Conservation (phyloP, 345 rosid species). For the Schrenkiella parvula region DNA sequence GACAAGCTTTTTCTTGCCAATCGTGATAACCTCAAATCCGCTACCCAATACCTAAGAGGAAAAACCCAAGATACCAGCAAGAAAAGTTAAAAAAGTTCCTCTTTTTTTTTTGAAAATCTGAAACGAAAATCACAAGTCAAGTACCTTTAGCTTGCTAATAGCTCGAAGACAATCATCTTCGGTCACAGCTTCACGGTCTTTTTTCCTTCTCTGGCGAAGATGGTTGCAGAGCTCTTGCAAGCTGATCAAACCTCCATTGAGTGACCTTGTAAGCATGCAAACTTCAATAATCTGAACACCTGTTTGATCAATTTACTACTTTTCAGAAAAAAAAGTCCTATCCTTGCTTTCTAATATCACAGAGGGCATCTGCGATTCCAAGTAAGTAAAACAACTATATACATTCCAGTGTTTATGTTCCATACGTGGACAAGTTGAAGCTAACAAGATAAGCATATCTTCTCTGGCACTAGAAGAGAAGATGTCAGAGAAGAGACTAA, state of each 20-base stretch:
- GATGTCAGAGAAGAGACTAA: not conserved
- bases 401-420: not conserved
- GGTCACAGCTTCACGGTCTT: slow-evolving; percentile 73
- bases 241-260: slow-evolving; percentile 85
- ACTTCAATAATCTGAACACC: slow-evolving; percentile 94
- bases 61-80: not conserved
- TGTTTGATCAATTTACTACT: slow-evolving; percentile 43
- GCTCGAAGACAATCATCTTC: slow-evolving; percentile 98
- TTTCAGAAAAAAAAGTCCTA: not conserved
- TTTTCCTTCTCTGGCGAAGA: slow-evolving; percentile 65
- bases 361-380: not conserved
- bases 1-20: slow-evolving; percentile 82
- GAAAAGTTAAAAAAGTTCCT: not conserved
- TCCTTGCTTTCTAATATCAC: not conserved
- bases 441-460: not conserved
- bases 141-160: slow-evolving; percentile 88
- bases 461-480: not conserved
- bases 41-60: slow-evolving; percentile 64
- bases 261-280: slow-evolving; percentile 86
- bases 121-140: not conserved
- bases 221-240: slow-evolving; percentile 74
- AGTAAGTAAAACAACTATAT: not conserved
- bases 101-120: not conserved
- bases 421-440: not conserved
- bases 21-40: slow-evolving; percentile 87